Percentiles rank a stretch among this genome's conserved stretches.
These are phyloP conservation scores for Cadophora luteo-olivacea DNA, from an alignment of 2,329 filamentous ascomycete genomes.

Conservation along the genomic window DNA sequence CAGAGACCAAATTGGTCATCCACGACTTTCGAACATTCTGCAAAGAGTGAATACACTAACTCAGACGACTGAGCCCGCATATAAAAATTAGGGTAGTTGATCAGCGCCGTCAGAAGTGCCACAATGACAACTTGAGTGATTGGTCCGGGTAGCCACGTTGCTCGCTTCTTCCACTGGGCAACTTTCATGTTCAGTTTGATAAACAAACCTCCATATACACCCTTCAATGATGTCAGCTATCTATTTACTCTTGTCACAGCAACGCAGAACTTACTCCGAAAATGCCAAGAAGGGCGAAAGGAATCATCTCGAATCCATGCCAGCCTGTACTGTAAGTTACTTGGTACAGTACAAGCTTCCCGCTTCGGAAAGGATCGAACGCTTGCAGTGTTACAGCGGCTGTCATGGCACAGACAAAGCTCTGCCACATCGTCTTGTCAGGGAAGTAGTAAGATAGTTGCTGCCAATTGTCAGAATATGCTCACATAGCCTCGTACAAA, in stretches of 20 bases:
- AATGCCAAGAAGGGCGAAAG: slow-evolving; percentile 85
- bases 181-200: slow-evolving; percentile 93
- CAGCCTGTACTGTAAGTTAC: slow-evolving; percentile 90
- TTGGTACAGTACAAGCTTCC: slow-evolving; percentile 94
- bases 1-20: slow-evolving; percentile 92
- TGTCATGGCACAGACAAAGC: slow-evolving; percentile 99
- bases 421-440: slow-evolving; percentile 99
- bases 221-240: slow-evolving; percentile 51
- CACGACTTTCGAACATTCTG: slow-evolving; percentile 81
- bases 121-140: slow-evolving; percentile 82
- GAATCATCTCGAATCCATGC: slow-evolving; percentile 93
- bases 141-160: slow-evolving; percentile 71
- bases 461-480: slow-evolving; percentile 48
- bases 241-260: neutral
- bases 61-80: slow-evolving; percentile 93
- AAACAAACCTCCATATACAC: slow-evolving; percentile 93
- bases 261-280: slow-evolving; percentile 62
- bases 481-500: neutral
- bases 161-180: slow-evolving; percentile 77
- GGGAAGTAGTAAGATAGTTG: slow-evolving; percentile 98
- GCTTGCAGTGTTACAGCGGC: slow-evolving; percentile 92
- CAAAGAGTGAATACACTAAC: slow-evolving; percentile 89
- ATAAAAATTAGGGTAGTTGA: slow-evolving; percentile 96
- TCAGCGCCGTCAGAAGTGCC: slow-evolving; percentile 80
- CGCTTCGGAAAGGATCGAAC: slow-evolving; percentile 92